A percentile compares a stretch with the other conserved stretches of the same genome.
Conservation (phyloP, 2,329 filamentous ascomycete species). For the Clarireedia homoeocarpa region DNA sequence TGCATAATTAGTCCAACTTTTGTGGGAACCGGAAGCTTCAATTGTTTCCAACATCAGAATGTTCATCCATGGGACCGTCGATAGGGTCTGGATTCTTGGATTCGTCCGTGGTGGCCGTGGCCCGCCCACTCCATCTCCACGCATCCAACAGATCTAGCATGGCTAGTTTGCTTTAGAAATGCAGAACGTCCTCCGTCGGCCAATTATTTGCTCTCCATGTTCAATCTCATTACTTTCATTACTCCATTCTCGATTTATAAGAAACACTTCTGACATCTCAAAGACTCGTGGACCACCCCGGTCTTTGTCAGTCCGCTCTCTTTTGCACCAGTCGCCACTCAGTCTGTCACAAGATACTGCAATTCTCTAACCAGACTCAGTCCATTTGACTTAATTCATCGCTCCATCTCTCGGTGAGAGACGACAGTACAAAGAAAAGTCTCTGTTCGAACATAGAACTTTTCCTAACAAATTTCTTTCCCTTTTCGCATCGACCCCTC, state of each 20-base stretch:
- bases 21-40: no score
- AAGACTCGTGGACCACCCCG: neutral
- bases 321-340: neutral
- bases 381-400: no score
- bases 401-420: no score
- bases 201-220: neutral
- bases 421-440: constrained; percentile 2
- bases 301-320: neutral
- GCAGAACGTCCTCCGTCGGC: neutral
- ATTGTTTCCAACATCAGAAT: constrained; percentile 5
- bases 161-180: neutral
- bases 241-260: neutral
- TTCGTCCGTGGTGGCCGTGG: no score
- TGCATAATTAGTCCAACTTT: no score
- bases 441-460: neutral
- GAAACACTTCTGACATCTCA: neutral
- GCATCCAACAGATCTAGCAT: no score
- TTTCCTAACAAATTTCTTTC: neutral
- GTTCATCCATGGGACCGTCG: neutral
- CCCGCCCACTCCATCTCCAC: no score
- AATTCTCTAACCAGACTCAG: neutral
- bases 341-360: neutral
- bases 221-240: neutral
- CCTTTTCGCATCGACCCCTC: neutral
- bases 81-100: neutral